Evolutionary conservation across 1,284 basidiomycete species (phyloP).

Genomic region (Schizophyllum commune): DNA sequence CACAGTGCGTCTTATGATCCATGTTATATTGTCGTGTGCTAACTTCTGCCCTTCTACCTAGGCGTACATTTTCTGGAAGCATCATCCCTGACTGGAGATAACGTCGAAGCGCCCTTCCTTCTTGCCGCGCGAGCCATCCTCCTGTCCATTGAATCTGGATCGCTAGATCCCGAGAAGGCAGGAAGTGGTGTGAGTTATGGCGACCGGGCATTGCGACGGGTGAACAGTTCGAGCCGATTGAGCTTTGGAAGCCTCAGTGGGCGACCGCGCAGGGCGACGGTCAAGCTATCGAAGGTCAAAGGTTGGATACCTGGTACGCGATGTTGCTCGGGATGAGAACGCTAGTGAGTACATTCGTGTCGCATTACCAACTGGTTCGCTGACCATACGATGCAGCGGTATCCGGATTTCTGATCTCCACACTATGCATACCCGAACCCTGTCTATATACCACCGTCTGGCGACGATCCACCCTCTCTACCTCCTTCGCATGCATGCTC

Average conservation of each 20-base stretch:
- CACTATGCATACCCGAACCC: not conserved
- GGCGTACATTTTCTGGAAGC: conserved; percentile 91
- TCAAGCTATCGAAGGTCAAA: conserved; percentile 47
- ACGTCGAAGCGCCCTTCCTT: conserved; percentile 90
- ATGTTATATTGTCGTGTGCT: conserved; percentile 1
- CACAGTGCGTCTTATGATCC: conserved; percentile 51
- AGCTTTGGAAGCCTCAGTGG: conserved; percentile 74
- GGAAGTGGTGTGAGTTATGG: conserved; percentile 96
- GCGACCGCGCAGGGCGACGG: conserved; percentile 45
- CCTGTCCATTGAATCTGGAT: conserved; percentile 88
- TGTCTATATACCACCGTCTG: not conserved
- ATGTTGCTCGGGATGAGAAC: conserved; percentile 32
- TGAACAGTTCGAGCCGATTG: conserved; percentile 75
- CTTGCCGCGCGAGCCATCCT: conserved; percentile 87
- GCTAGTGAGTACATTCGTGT: too few relatives aligned
- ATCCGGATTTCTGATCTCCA: not conserved
- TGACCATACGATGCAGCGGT: too few relatives aligned
- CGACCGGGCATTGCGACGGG: conserved; percentile 82
- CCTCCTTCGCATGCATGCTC: too few relatives aligned
- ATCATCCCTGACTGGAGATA: conserved; percentile 88
- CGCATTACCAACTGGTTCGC: too few relatives aligned
- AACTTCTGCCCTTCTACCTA: conserved; percentile 22
- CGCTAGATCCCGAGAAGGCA: conserved; percentile 86
- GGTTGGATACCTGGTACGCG: conserved; percentile 48
- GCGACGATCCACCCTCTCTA: too few relatives aligned